Evolutionary conservation across 805 yeast species (phyloP), one percentile per base, ranked within the genome.

Genomic region (Cyberlindnera mississippiensis): DNA sequence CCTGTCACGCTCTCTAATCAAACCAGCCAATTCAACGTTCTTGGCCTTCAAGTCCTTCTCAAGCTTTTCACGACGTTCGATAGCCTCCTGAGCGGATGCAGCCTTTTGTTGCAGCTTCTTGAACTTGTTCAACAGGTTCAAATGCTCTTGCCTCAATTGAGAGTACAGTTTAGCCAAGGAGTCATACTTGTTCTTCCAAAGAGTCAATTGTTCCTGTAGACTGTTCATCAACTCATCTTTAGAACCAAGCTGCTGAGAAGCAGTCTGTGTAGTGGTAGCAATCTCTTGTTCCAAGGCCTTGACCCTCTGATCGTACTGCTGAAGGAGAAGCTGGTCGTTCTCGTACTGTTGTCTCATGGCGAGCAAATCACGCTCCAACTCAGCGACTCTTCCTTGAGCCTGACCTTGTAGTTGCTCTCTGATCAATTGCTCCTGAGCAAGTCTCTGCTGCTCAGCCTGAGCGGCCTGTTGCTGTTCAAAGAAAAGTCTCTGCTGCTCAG

Each of bases 121-220:
- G 59, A 82, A 82, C 57, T 82, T 83, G 38, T 84, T 72, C 57
- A 90, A 72, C 42, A 89, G 65, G 48, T 81, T 84, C 56, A 90
- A 71, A 59, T 90, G 96, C 63, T 90, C 97, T 63, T 86, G 95
- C 58, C 97, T 82, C 52, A 90, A 70, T 64, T 89, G 96, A 2
- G 95, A 82, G 62, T 90, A 90, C 50, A 90, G 70, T 56, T 87
- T 87, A 6, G 96, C 96, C 48, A 90, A 71, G 0, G 93, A 75
- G 57, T 89, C 96, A 63, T 90, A 90, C 66, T 90, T 90, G 40
- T 76, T 77, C 48, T 85, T 79, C 96, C 96, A 90, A 46, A 76
- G 74, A 20, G 62, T 68, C 32, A 85, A 72, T 62, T 89, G 96
- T 40, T 85, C 90, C 55, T 83, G 88, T 35, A 87, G 60, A 40